Conservation (phyloP, 169 alveolate species). For the Eimeria acervulina region DNA sequence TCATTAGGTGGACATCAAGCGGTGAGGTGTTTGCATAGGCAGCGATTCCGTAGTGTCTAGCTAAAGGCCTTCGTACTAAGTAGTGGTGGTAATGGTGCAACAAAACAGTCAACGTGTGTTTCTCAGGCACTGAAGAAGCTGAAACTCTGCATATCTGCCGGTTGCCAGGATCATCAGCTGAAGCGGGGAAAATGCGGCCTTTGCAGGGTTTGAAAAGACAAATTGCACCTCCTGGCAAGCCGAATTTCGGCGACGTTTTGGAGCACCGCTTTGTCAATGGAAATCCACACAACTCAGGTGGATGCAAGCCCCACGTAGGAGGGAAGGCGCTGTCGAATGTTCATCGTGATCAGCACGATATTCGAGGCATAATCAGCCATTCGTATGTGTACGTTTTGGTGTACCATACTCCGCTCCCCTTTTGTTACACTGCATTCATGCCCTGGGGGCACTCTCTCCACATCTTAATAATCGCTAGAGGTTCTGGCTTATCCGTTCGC, state of each 20-base stretch:
- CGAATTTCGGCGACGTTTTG: conserved; percentile 5
- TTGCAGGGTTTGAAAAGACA: conserved; percentile 29
- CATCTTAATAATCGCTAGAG: neutral
- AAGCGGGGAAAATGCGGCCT: neutral
- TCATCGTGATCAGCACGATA: conserved; percentile 52
- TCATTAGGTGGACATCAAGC: neutral
- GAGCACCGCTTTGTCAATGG: conserved; percentile 28
- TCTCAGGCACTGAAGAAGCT: conserved; percentile 28
- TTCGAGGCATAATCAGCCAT: conserved; percentile 49
- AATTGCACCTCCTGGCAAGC: conserved; percentile 57
- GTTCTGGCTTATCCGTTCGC: neutral
- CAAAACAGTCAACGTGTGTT: neutral
- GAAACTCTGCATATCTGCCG: neutral
- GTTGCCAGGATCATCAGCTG: neutral
- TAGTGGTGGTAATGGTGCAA: neutral
- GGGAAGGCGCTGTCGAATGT: conserved; percentile 10
- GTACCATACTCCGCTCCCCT: neutral
- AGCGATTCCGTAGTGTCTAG: neutral
- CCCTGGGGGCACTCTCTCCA: neutral
- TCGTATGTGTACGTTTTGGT: conserved; percentile 36
- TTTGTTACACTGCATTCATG: neutral
- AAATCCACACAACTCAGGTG: neutral
- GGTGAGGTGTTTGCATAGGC: neutral
- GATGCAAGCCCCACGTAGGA: neutral
- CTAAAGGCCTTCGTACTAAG: neutral